Evolutionary conservation across 2,329 filamentous ascomycete genomes (phyloP), one percentile per base, ranked within the genome.

Genomic region (Aspergillus uvarum): DNA sequence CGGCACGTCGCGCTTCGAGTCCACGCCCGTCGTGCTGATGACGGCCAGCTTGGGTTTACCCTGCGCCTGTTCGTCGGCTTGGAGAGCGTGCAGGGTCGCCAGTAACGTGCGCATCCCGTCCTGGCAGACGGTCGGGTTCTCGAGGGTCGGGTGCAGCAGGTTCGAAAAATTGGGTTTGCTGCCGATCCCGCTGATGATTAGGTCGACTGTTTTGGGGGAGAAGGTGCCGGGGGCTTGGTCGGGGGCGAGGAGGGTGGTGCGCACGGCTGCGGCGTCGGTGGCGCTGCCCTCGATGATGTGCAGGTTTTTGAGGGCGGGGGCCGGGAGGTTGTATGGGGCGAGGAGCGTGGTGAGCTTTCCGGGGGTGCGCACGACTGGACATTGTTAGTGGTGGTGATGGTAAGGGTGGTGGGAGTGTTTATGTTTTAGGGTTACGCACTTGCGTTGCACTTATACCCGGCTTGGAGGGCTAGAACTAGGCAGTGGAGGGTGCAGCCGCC

Each of bases 101-200:
- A 76, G 54, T 2, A 78, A 60, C 8, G 69, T 68, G 7, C 61
- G 60, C 2, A 74, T 65, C 1, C 68, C 71, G 7, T 72, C 69
- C 50, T 71, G 67, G 59, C 76, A 77, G 60, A 75, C 67, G 3
- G 68, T 63, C 4, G 71, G 71, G 58, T 77, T 72, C 21, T 76
- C 73, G 29, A 77, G 65, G 3, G 58, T 68, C 29, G 70, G 60
- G 21, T 68, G 62, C 2, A 71, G 63, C 51, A 72, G 59, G n/a
- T 67, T 68, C 3, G 59, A 60, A 11, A 75, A 65, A 47, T 56
- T 52, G 0, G 73, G 72, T 16, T 68, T 65, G 24, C 69, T 71
- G 58, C 82, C 82, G 35, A 85, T 75, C 16, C 82, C 82, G 31
- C 73, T 77, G 51, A 83, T 63, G 58, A 85, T 79, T 8, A 74